Evolutionary conservation across 2,329 filamentous ascomycete genomes (phyloP).

Genomic region (Alternaria sp.): DNA sequence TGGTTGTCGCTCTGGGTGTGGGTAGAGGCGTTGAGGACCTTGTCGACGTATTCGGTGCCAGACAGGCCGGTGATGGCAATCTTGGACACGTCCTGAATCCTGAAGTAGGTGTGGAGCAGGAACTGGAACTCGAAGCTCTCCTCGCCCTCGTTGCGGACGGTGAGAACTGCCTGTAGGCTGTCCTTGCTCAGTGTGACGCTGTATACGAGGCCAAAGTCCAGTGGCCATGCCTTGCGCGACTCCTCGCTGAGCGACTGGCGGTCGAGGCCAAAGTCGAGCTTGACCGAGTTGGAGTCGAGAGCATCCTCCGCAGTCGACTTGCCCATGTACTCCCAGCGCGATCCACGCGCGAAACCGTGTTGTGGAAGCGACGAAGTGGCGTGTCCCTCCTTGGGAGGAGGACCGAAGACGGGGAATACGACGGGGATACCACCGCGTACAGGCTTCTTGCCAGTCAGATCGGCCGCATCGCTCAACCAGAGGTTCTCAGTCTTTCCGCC

Average conservation of each 20-base stretch:
- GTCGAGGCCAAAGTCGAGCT: conserved; percentile 94
- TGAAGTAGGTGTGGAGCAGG: conserved; percentile 89
- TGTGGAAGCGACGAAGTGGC: conserved; percentile 83
- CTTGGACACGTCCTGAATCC: conserved; percentile 79
- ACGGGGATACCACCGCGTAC: conserved; percentile 91
- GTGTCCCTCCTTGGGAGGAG: conserved; percentile 73
- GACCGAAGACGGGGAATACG: conserved; percentile 92
- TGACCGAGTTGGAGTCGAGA: conserved; percentile 66
- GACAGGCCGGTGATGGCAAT: conserved; percentile 78
- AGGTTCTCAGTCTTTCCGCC: conserved; percentile 77
- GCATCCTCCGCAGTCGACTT: conserved; percentile 75
- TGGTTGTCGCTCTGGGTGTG: conserved; percentile 69
- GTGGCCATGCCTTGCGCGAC: conserved; percentile 77
- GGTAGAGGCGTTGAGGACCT: conserved; percentile 70
- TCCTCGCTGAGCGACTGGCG: conserved; percentile 72
- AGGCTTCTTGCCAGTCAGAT: conserved; percentile 84
- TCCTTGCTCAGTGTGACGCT: conserved; percentile 83
- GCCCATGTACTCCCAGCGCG: conserved; percentile 91
- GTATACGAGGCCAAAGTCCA: conserved; percentile 89
- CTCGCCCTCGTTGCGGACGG: conserved; percentile 86
- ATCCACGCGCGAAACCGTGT: conserved; percentile 92
- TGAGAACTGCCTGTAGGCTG: conserved; percentile 78
- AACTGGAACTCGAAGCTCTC: conserved; percentile 89
- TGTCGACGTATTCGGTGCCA: conserved; percentile 80
- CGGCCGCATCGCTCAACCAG: conserved; percentile 81